These are phyloP conservation scores for Wickerhamomyces sp. DNA, from an alignment of 1,139 yeast genomes.

Conservation along the genomic window DNA sequence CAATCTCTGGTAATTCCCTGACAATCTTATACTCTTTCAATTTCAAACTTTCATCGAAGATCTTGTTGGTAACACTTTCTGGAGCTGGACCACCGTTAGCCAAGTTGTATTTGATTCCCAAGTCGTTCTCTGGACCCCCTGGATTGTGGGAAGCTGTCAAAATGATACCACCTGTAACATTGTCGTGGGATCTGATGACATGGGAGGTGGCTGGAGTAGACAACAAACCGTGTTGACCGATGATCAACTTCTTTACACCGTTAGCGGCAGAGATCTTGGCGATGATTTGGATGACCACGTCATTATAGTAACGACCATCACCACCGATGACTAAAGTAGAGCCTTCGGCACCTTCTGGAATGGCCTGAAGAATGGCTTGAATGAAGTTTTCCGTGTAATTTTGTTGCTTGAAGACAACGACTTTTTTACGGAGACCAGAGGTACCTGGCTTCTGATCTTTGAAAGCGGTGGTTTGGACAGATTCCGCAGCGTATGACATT, in stretches of 20 bases:
- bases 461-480: constrained; percentile 59
- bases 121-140: constrained; percentile 92
- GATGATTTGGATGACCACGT: constrained; percentile 73
- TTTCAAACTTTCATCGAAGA: constrained; percentile 62
- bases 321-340: constrained; percentile 91
- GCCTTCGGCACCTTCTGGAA: constrained; percentile 80
- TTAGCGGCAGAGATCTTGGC: constrained; percentile 85
- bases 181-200: constrained; percentile 63
- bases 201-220: constrained; percentile 97
- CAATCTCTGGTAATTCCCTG: constrained; percentile 51
- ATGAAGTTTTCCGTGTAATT: constrained; percentile 92
- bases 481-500: not conserved
- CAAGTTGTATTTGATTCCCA: constrained; percentile 94
- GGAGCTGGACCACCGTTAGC: constrained; percentile 99
- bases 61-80: constrained; percentile 84
- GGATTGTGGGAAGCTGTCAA: constrained; percentile 97
- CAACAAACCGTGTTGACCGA: constrained; percentile 83
- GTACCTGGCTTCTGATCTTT: constrained; percentile 97
- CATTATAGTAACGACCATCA: constrained; percentile 92
- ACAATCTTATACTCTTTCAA: constrained; percentile 57
- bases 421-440: constrained; percentile 92
- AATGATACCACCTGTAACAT: constrained; percentile 92
- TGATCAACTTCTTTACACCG: constrained; percentile 76
- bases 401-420: constrained; percentile 71
- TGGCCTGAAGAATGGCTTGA: constrained; percentile 78